These are phyloP conservation scores for Talaromyces proteolyticus DNA, from an alignment of 495 filamentous ascomycete genomes.

Conservation along the genomic window DNA sequence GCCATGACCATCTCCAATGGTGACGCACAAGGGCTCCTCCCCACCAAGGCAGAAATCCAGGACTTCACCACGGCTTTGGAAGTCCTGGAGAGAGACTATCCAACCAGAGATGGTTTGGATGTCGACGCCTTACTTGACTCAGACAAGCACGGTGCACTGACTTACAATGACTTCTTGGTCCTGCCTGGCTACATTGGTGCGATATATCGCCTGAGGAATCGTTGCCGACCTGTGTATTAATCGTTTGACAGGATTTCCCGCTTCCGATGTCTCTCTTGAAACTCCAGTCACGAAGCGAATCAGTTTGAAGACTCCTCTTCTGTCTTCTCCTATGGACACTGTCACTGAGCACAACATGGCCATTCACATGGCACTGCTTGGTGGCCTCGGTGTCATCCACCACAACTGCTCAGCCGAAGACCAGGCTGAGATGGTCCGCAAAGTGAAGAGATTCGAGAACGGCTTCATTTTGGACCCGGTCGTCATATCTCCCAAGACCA, in stretches of 20 bases:
- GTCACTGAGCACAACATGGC: conserved; percentile 99
- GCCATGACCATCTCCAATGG: conserved; percentile 70
- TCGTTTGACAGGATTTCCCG: conserved; percentile 65
- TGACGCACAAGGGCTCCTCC: conserved; percentile 34
- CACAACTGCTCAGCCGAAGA: conserved; percentile 96
- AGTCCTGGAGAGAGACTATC: conserved; percentile 67
- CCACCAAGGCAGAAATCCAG: conserved; percentile 39
- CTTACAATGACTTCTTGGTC: conserved; percentile 71
- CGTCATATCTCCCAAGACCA: conserved; percentile 80
- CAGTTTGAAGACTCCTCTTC: conserved; percentile 85
- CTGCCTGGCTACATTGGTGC: conserved; percentile 63
- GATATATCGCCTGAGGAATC: conserved; percentile 13
- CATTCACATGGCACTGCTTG: conserved; percentile 95
- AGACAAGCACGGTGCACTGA: conserved; percentile 81
- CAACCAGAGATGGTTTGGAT: conserved; percentile 74
- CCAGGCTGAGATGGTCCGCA: conserved; percentile 97
- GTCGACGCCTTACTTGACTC: conserved; percentile 80
- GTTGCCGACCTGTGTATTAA: background rate
- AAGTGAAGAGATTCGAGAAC: conserved; percentile 99
- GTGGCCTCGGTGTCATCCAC: conserved; percentile 94
- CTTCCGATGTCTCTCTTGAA: conserved; percentile 82
- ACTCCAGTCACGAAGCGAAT: conserved; percentile 92
- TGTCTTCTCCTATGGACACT: conserved; percentile 99
- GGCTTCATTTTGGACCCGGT: conserved; percentile 97
- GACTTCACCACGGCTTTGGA: conserved; percentile 68